These are phyloP conservation scores for Parsonsia alboflavescens DNA, from an alignment of 257 asterid genomes.

Conservation along the genomic window DNA sequence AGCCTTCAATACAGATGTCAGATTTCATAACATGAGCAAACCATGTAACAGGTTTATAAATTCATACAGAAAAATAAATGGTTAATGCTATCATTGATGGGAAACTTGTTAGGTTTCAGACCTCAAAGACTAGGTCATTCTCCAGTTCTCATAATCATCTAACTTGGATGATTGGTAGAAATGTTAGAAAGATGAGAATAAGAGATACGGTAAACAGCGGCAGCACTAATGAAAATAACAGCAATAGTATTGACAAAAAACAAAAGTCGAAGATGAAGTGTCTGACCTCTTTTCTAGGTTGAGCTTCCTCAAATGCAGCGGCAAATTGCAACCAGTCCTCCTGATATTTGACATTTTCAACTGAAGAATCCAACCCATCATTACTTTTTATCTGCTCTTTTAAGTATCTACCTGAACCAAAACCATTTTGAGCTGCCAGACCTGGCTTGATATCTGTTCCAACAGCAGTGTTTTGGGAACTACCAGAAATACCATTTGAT, in stretches of 20 bases:
- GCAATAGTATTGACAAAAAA: neutral
- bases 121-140: neutral
- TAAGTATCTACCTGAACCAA: conserved; percentile 24
- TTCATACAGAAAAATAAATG: neutral
- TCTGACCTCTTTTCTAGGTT: conserved; percentile 36
- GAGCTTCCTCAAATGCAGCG: conserved; percentile 46
- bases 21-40: neutral
- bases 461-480: conserved; percentile 30
- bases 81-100: neutral
- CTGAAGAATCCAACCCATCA: conserved; percentile 22
- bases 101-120: neutral
- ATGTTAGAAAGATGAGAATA: neutral
- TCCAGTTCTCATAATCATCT: neutral
- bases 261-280: neutral
- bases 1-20: conserved; percentile 37
- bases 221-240: no score
- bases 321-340: conserved; percentile 69
- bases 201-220: neutral
- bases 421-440: conserved; percentile 25
- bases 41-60: neutral
- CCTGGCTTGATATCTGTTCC: conserved; percentile 30
- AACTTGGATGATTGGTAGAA: neutral
- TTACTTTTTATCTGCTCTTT: conserved; percentile 26
- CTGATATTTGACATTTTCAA: conserved; percentile 32
- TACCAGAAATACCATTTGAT: conserved; percentile 32